Base-by-base conservation (phyloP, 2,329 filamentous ascomycete genomes). In the Geosmithia morbida region DNA sequence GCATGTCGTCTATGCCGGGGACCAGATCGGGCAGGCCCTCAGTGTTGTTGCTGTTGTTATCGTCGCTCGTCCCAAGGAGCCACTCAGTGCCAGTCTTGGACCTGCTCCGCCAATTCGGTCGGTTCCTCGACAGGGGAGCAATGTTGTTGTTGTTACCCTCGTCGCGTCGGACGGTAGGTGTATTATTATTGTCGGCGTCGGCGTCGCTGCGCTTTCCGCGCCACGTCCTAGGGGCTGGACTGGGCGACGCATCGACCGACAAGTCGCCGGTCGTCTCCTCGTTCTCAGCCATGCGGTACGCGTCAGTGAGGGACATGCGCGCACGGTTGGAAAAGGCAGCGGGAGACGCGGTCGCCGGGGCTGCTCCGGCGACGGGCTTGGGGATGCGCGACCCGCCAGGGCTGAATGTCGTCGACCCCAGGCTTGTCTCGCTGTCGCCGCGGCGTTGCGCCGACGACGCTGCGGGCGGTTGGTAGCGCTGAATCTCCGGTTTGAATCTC, bases 171-270 rank as follows among this genome's bases (percentile, higher is more conserved):
- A 61, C 47, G 16, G 54, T 46, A 48, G 55, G 55, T 33, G 61
- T 57, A 51, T 58, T 51, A 33, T 56, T 57, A 51, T 58, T 51
- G 37, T 56, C 57, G 29, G 49, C 52, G 40, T 67, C 60, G 17
- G 63, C 60, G 0, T 57, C 55, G 1, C 58, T 60, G 44, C 54
- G 56, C 33, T 57, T 59, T 17, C 58, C 55, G 13, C 67, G 65
- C 65, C 68, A 69, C 7, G 61, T 55, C 30, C 72, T 61, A 2
- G 72, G 72, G 1, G 72, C 72, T 1, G 72, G 72, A 48, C 72
- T 75, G 1, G 72, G 72, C 2, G 71, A 74, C 17, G 65, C 71
- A 50, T 68, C 66, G n/a, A 56, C 54, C 50, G 26, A 58, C 52
- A 26, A n/a, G 14, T 57, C 44, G 16, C 17, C 18, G 33, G 17